These are phyloP conservation scores for Capronia coronata DNA, from an alignment of 2,329 filamentous ascomycete species.

Conservation along the genomic window DNA sequence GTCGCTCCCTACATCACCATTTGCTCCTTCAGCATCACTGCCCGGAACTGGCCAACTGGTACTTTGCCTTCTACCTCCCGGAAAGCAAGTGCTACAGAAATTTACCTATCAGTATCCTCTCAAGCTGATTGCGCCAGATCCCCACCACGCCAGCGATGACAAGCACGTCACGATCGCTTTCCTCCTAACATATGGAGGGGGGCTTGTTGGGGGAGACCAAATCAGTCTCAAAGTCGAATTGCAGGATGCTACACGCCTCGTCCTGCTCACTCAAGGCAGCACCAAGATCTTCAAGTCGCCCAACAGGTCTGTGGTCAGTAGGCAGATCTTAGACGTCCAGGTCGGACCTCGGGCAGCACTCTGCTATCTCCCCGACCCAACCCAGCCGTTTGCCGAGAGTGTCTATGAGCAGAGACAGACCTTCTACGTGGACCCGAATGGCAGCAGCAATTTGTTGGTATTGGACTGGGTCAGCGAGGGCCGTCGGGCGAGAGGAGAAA, in stretches of 20 bases:
- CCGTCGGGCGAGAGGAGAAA: constrained; percentile 73
- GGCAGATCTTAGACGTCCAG: constrained; percentile 46
- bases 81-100: constrained; percentile 62
- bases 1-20: constrained; percentile 54
- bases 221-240: constrained; percentile 68
- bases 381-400: constrained; percentile 81
- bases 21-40: constrained; percentile 63
- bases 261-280: constrained; percentile 63
- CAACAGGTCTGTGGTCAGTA: constrained; percentile 31
- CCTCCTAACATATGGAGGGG: constrained; percentile 88
- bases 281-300: constrained; percentile 92
- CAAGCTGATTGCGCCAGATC: constrained; percentile 79
- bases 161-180: constrained; percentile 55
- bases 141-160: constrained; percentile 52
- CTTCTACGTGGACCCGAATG: constrained; percentile 54
- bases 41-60: constrained; percentile 75
- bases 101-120: constrained; percentile 90
- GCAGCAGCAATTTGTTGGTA: constrained; percentile 61
- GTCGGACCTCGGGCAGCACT: constrained; percentile 47
- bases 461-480: constrained; percentile 94
- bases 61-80: constrained; percentile 64
- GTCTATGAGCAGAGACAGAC: constrained; percentile 78
- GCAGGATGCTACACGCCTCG: constrained; percentile 57
- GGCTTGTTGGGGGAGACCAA: constrained; percentile 79
- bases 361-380: constrained; percentile 75